Percentiles rank a stretch among this genome's conserved stretches.
phyloP scores from a whole-genome alignment of 2,329 filamentous ascomycete genomes.

The Blastomyces parvus region DNA sequence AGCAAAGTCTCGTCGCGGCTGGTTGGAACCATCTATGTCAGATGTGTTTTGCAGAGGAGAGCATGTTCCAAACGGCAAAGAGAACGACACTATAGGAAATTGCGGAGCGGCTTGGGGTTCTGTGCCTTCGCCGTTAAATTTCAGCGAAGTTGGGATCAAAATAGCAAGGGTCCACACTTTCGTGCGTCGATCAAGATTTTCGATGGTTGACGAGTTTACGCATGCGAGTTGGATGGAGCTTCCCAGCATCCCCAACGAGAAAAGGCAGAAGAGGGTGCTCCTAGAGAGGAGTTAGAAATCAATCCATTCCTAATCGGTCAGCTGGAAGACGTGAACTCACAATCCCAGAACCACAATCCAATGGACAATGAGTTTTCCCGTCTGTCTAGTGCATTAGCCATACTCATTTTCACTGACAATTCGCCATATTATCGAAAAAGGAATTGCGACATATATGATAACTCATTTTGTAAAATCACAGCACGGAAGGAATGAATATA shows the following conservation, averaged over 20 bases:
- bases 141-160: conserved; percentile 47
- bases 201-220: conserved; percentile 74
- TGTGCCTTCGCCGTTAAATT: conserved; percentile 24
- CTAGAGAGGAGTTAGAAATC: conserved; percentile 24
- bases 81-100: conserved; percentile 30
- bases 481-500: neutral
- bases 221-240: conserved; percentile 62
- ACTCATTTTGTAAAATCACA: neutral
- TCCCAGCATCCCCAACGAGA: conserved; percentile 64
- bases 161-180: conserved; percentile 67
- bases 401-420: neutral
- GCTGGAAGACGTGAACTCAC: conserved; percentile 25
- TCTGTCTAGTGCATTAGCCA: conserved; percentile 20
- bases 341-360: conserved; percentile 60
- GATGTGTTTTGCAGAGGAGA: conserved; percentile 9
- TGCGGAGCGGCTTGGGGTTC: conserved; percentile 28
- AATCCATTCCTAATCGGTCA: neutral
- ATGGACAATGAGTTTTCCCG: conserved; percentile 44
- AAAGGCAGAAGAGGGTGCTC: conserved; percentile 66
- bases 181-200: conserved; percentile 55
- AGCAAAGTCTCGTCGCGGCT: conserved; percentile 58
- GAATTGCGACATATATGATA: neutral
- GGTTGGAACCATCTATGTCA: conserved; percentile 13
- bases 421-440: neutral
- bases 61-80: conserved; percentile 21